Conservation (phyloP, 805 yeast genomes). For the Yamadazyma olivae region DNA sequence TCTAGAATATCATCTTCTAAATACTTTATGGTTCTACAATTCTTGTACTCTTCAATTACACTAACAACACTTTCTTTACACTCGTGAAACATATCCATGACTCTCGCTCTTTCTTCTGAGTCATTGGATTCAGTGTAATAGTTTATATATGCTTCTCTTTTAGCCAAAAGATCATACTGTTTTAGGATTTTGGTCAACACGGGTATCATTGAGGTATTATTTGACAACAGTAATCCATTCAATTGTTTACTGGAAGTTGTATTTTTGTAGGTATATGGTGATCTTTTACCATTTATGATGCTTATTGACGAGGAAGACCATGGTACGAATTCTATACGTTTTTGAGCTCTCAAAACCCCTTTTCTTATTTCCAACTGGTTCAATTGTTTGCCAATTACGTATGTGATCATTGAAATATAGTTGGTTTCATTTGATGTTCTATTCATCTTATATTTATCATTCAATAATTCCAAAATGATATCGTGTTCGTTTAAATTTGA, state of each 20-base stretch:
- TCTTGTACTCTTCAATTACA: conserved; percentile 46
- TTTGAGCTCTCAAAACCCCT: conserved; percentile 61
- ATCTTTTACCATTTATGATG: conserved; percentile 69
- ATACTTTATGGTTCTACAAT: conserved; percentile 40
- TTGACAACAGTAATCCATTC: conserved; percentile 81
- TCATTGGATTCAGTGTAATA: conserved; percentile 58
- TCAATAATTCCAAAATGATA: conserved; percentile 75
- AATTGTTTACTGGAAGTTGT: conserved; percentile 31
- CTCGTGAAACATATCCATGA: conserved; percentile 47
- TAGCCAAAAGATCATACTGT: conserved; percentile 78
- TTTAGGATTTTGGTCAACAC: conserved; percentile 63
- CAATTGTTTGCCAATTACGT: conserved; percentile 57
- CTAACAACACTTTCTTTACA: conserved; percentile 46
- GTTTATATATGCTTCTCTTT: conserved; percentile 79
- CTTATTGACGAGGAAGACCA: conserved; percentile 83
- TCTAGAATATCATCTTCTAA: conserved; percentile 41
- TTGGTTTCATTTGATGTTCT: conserved; percentile 38
- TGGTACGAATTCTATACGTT: conserved; percentile 73
- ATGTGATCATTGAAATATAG: conserved; percentile 68
- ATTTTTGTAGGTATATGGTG: conserved; percentile 53
- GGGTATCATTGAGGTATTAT: conserved; percentile 71
- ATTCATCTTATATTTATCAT: conserved; percentile 75
- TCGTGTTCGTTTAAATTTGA: conserved; percentile 80
- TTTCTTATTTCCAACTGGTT: conserved; percentile 73
- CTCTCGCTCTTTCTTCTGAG: conserved; percentile 37